Evolutionary conservation across 1,284 basidiomycete species (phyloP).

Genomic region (Quambalaria eucalypti): DNA sequence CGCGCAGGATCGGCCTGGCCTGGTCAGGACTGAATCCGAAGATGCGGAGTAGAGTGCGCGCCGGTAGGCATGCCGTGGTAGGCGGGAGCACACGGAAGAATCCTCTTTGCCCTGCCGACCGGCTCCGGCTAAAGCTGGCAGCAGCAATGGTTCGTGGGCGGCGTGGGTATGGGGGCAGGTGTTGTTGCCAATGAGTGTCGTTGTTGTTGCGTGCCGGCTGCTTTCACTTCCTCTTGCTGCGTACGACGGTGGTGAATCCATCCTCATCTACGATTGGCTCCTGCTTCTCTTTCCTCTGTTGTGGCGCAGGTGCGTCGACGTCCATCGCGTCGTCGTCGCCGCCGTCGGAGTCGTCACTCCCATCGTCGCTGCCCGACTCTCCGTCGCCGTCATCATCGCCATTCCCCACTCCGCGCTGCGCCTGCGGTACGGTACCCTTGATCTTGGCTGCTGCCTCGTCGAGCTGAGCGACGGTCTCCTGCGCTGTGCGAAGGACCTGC

Average conservation of each 20-base stretch:
- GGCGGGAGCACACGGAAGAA: no score
- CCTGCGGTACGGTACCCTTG: conserved; percentile 17
- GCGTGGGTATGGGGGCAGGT: no score
- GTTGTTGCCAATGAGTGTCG: no score
- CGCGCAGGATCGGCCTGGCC: no score
- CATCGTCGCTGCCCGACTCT: conserved; percentile 10
- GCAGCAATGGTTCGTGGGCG: no score
- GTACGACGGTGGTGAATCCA: conserved; percentile 37
- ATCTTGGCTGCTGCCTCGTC: conserved; percentile 22
- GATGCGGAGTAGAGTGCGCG: no score
- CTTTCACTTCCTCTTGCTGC: conserved; percentile 1
- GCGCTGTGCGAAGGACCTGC: conserved; percentile 13
- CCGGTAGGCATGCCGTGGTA: no score
- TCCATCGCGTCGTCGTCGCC: conserved; percentile 4
- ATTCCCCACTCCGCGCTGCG: conserved; percentile 11
- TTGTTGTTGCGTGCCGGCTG: no score
- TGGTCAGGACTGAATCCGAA: no score
- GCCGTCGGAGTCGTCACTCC: no score
- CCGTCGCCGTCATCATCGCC: conserved; percentile 13
- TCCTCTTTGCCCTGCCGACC: no score
- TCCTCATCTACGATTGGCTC: conserved; percentile 34
- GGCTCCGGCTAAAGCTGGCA: no score
- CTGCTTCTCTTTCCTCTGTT: conserved; percentile 7
- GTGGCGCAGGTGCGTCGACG: conserved; percentile 9
- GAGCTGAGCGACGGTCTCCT: conserved; percentile 20